Percentiles rank a stretch among this genome's conserved stretches.
phyloP scores from a whole-genome alignment of 768 basidiomycete genomes.

The Collybiopsis luxurians region DNA sequence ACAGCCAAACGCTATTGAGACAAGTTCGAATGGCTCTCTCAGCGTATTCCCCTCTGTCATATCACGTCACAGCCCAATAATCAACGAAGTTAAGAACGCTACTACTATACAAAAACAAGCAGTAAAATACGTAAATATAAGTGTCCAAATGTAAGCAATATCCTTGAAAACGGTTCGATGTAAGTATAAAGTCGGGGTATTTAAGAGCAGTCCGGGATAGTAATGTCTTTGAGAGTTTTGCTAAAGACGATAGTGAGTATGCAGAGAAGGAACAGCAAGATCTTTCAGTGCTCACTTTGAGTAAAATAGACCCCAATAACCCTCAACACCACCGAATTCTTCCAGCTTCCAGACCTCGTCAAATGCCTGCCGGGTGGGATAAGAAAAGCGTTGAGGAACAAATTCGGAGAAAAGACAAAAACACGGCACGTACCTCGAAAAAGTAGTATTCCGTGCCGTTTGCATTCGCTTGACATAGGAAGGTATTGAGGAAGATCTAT shows the following conservation, averaged over 20 bases:
- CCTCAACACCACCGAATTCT: slow-evolving; percentile 76
- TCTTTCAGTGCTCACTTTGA: slow-evolving; percentile 52
- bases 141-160: too few species aligned
- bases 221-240: slow-evolving; percentile 7
- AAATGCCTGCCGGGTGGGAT: slow-evolving; percentile 37
- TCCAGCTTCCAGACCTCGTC: slow-evolving; percentile 41
- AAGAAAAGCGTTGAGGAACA: too few species aligned
- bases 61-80: too few species aligned
- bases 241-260: neutral
- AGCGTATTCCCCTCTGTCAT: too few species aligned
- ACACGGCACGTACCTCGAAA: slow-evolving; percentile 57
- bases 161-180: too few species aligned
- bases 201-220: slow-evolving; percentile 5
- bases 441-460: slow-evolving; percentile 88
- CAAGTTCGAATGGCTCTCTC: too few species aligned
- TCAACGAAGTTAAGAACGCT: too few species aligned
- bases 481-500: slow-evolving; percentile 80
- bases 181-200: too few species aligned
- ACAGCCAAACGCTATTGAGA: too few species aligned
- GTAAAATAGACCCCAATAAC: slow-evolving; percentile 63
- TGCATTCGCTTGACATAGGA: slow-evolving; percentile 81
- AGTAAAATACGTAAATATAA: too few species aligned
- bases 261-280: neutral
- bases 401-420: too few species aligned
- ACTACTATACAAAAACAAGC: too few species aligned